A percentile compares a stretch with the other conserved stretches of the same genome.
phyloP scores from a whole-genome alignment of 2,329 filamentous ascomycete species.

The Endoconidiophora polonica region DNA sequence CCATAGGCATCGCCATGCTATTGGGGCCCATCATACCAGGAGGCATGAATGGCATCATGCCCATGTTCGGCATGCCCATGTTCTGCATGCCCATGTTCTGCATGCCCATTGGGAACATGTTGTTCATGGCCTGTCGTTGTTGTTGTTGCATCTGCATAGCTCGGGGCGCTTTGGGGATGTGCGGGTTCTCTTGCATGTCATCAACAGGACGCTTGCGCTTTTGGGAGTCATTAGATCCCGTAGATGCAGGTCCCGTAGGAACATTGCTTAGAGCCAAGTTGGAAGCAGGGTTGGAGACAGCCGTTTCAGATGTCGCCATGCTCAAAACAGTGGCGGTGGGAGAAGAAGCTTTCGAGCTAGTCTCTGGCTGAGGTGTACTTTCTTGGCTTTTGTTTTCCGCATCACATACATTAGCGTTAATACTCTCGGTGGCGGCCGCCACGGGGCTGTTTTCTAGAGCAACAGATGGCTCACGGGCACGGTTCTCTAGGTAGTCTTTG shows the following conservation, averaged over 20 bases:
- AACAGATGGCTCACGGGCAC: constrained; percentile 13
- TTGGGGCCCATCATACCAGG: constrained; percentile 14
- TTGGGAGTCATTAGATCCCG: constrained; percentile 21
- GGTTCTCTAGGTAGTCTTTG: constrained; percentile 42
- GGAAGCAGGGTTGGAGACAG: not conserved
- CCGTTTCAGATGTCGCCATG: constrained; percentile 1
- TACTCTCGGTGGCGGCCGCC: constrained; percentile 6
- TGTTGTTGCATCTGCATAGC: constrained; percentile 41
- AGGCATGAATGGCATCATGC: constrained; percentile 19
- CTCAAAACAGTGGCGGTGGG: constrained; percentile 1
- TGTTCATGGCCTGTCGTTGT: constrained; percentile 27
- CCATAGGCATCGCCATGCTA: constrained; percentile 14
- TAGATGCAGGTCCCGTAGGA: not conserved
- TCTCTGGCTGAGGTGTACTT: constrained; percentile 20
- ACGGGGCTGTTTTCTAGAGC: constrained; percentile 17
- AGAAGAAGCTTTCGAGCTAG: constrained; percentile 14
- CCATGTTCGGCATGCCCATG: constrained; percentile 26
- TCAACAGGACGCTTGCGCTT: constrained; percentile 70
- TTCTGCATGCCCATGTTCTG: constrained; percentile 22
- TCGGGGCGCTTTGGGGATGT: constrained; percentile 46
- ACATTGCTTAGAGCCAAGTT: not conserved
- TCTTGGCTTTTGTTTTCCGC: constrained; percentile 11
- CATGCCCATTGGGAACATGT: constrained; percentile 24
- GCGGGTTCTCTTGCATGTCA: constrained; percentile 47
- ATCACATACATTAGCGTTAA: constrained; percentile 11